Conservation (phyloP, 495 filamentous ascomycete genomes). For the Talaromyces wortmannii region DNA sequence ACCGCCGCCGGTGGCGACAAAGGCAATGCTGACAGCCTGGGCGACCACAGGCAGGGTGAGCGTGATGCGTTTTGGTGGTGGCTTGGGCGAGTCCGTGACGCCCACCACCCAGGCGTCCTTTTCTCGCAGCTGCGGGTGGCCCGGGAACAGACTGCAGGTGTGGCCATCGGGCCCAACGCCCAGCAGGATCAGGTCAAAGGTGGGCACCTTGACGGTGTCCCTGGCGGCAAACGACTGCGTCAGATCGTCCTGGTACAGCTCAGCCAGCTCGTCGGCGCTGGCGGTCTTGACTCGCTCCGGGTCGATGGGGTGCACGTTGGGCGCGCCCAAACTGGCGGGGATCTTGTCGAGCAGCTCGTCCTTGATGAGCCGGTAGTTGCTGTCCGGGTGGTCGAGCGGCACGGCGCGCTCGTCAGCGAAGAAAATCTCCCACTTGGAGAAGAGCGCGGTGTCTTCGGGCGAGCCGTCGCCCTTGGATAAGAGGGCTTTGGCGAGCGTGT, state of each 20-base stretch:
- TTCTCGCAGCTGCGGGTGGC: conserved; percentile 80
- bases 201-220: conserved; percentile 82
- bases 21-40: conserved; percentile 76
- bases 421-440: conserved; percentile 93
- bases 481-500: conserved; percentile 75
- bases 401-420: conserved; percentile 97
- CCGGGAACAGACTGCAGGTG: conserved; percentile 93
- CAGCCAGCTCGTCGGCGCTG: conserved; percentile 86
- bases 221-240: conserved; percentile 76
- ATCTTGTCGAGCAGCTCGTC: conserved; percentile 83
- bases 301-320: conserved; percentile 75
- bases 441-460: conserved; percentile 58
- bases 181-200: conserved; percentile 89
- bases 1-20: conserved; percentile 79
- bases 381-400: conserved; percentile 83
- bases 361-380: conserved; percentile 87
- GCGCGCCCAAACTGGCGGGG: conserved; percentile 53
- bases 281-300: conserved; percentile 62
- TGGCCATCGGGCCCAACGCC: conserved; percentile 95
- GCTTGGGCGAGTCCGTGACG: conserved; percentile 90
- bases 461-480: conserved; percentile 51
- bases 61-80: conserved; percentile 83
- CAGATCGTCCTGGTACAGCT: conserved; percentile 85
- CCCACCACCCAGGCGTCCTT: conserved; percentile 86
- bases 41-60: conserved; percentile 84